Conservation (phyloP, 768 basidiomycete species). For the Bullera alba region DNA sequence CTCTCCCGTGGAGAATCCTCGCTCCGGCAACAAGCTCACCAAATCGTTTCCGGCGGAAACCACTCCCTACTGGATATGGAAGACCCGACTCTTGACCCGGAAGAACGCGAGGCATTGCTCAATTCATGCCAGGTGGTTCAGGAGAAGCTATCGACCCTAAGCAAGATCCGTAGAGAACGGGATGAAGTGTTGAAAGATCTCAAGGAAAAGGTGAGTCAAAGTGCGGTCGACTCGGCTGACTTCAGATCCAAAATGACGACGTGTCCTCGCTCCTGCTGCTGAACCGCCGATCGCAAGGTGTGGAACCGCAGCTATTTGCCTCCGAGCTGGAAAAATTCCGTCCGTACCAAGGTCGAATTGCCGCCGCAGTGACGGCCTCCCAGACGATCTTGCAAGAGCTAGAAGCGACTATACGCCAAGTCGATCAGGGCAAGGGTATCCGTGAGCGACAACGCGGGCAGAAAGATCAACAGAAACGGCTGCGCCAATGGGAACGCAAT, state of each 20-base stretch:
- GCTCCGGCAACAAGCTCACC: conserved; percentile 41
- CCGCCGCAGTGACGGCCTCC: conserved; percentile 71
- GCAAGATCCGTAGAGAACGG: conserved; percentile 77
- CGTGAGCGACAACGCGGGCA: conserved; percentile 68
- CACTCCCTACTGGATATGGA: conserved; percentile 61
- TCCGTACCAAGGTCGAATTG: conserved; percentile 76
- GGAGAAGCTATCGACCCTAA: conserved; percentile 60
- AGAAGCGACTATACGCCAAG: conserved; percentile 61
- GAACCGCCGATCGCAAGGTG: conserved; percentile 73
- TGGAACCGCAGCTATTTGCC: conserved; percentile 82
- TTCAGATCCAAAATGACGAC: conserved; percentile 86
- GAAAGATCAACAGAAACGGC: conserved; percentile 72
- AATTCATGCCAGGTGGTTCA: conserved; percentile 44
- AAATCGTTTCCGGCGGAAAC: conserved; percentile 50
- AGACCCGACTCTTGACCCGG: conserved; percentile 58
- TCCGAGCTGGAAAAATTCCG: conserved; percentile 92
- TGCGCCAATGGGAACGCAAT: conserved; percentile 65
- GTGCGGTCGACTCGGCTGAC: not conserved
- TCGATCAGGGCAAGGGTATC: conserved; percentile 69
- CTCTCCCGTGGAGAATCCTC: conserved; percentile 50
- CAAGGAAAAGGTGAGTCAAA: conserved; percentile 73
- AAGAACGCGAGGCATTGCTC: conserved; percentile 67
- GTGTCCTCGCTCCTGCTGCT: conserved; percentile 89
- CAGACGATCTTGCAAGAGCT: conserved; percentile 68
- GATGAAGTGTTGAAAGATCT: conserved; percentile 83